Evolutionary conservation across 441 rosid species (phyloP).

Genomic region (Gossypium davidsonii): DNA sequence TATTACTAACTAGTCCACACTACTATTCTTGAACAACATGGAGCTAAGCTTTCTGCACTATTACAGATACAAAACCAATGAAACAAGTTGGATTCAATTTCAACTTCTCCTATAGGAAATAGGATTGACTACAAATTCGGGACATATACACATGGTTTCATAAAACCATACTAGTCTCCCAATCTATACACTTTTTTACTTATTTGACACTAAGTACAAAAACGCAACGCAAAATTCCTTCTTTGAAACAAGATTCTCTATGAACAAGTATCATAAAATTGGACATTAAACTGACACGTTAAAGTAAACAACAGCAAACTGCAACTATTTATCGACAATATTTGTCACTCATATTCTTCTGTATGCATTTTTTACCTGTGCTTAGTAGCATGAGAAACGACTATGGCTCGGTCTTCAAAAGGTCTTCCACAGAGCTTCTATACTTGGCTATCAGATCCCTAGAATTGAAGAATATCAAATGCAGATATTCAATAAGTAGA

Average conservation of each 20-base stretch:
- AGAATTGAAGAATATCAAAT: constrained; percentile 16
- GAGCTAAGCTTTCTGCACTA: not conserved
- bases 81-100: not conserved
- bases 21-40: not conserved
- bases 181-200: not conserved
- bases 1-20: not conserved
- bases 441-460: constrained; percentile 69
- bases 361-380: not conserved
- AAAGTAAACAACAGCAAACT: not conserved
- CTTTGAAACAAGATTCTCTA: not conserved
- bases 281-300: not conserved
- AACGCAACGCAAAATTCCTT: not conserved
- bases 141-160: not conserved
- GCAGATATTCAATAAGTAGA: not conserved
- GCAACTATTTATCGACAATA: not conserved
- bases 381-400: constrained; percentile 5
- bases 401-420: constrained; percentile 46
- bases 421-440: constrained; percentile 61
- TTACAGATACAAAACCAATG: not conserved
- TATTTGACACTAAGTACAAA: not conserved
- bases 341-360: not conserved
- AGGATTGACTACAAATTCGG: not conserved
- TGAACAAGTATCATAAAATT: not conserved
- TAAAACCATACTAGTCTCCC: not conserved
- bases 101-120: not conserved